Percentiles rank a stretch among this genome's conserved stretches.
phyloP scores from a whole-genome alignment of 1,284 basidiomycete species.

The Malassezia yamatoensis region DNA sequence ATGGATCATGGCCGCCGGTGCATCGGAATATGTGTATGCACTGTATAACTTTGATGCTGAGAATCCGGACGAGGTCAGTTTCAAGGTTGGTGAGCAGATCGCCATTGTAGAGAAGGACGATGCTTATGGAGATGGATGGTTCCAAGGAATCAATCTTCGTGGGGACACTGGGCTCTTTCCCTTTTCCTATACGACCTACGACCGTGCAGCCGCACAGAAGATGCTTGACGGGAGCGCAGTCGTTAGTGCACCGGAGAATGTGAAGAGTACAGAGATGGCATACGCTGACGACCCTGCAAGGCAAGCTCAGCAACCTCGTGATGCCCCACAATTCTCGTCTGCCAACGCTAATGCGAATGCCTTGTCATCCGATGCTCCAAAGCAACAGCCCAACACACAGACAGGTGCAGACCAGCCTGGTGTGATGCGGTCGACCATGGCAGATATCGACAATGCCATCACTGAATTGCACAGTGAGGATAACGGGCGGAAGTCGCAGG shows the following conservation, averaged over 20 bases:
- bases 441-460: constrained; percentile 44
- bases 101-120: constrained; percentile 88
- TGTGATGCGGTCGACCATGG: constrained; percentile 45
- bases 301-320: not conserved
- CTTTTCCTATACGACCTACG: constrained; percentile 63
- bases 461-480: constrained; percentile 31
- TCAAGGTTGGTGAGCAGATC: constrained; percentile 75
- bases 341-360: not conserved
- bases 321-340: not conserved
- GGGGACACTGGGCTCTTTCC: constrained; percentile 85
- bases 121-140: constrained; percentile 92
- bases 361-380: no score
- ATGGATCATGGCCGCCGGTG: constrained; percentile 10
- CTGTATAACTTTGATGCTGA: constrained; percentile 79
- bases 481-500: constrained; percentile 18
- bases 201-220: constrained; percentile 20
- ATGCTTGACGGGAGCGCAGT: constrained; percentile 25
- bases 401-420: constrained; percentile 11
- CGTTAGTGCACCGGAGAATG: constrained; percentile 14
- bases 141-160: constrained; percentile 72
- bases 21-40: constrained; percentile 51
- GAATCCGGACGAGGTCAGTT: constrained; percentile 83
- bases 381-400: no score
- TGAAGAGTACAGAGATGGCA: not conserved
- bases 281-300: not conserved